Base-by-base conservation (phyloP, 371 early-diverging fungal genomes). In the Apophysomyces elegans region DNA sequence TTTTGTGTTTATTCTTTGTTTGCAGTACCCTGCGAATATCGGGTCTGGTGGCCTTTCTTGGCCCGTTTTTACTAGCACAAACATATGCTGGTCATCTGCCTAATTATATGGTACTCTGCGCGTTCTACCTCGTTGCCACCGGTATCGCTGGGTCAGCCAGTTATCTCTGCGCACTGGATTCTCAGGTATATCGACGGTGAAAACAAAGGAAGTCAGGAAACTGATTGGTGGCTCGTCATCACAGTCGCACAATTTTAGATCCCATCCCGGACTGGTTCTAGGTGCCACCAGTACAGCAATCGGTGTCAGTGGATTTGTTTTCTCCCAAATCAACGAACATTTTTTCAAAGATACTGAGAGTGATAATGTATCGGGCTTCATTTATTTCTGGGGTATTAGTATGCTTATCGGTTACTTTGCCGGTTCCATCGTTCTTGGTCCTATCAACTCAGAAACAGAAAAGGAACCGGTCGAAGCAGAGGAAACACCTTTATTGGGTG, bases 161-260 rank as follows among this genome's bases (percentile, higher is more conserved):
- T 12, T 81, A 76, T 59, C 67, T 81, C 14, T 78, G 79, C 62
- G 79, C 79, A 26, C 66, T 81, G 16, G 79, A 81, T 62, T 78
- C 77, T 58, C 81, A 81, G 69, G 81, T 77, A 67, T 67, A 62
- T 36, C 32, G 9, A 64, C 5, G 60, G 38, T n/a, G 36, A 63
- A 63, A 37, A 59, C 0, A 2, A 21, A 35, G 26, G 12, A 35
- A 43, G 45, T 35, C 7, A 12, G 5, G 6, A 41, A 61, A 41
- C 35, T 61, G 21, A 50, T 32, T 50, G 38, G 35, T 44, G 32
- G 26, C 32, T 26, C 32, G 32, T 61, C 44, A 38, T 41, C 9
- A 8, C 12, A 75, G 75, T 62, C 72, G 2, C 75, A 79, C 47
- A 77, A 81, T 47, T 81, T 81, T 62, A 72, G 68, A 63, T 46